Evolutionary conservation across 768 basidiomycete species (phyloP), one percentile per base, ranked within the genome.

Genomic region (Kwoniella botswanensis): DNA sequence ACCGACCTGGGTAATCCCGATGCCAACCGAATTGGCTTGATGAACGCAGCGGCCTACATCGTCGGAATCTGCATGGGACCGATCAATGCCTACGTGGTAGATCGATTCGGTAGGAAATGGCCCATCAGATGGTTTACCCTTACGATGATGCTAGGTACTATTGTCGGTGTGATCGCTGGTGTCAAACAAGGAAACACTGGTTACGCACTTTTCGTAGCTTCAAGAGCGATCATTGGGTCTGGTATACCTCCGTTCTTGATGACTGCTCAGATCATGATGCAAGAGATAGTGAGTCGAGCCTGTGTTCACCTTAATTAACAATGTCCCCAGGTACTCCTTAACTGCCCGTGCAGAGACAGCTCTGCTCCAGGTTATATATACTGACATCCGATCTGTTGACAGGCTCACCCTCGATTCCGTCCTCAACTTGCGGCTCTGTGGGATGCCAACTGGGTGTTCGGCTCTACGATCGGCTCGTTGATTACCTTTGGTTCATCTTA

Each of bases 181-280:
- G 52, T 54, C 29, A 54, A 41, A 22, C 22, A 52, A 18, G 11
- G 22, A 3, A 22, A 54, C n/a, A 24, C 50, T 13, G 46, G 46
- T 15, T 64, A 64, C 22, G 63, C 24, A 41, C 63, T 64, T 29
- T 64, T 64, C 52, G 63, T 64, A 11, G 63, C 63, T 13, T 64
- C 63, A 9, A 46, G 63, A 24, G 63, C 63, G 7, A 41, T 64
- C n/a, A 64, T 64, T 11, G 63, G 63, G 15, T 53, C 24, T 9
- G 63, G 63, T 24, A 53, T 29, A 7, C 52, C 63, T 10, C 22
- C 63, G 7, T 41, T 64, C 9, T 18, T 64, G 13, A 22, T 29
- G 26, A 52, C 50, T 15, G 63, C 63, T 3, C 21, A 53, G 22
- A 52, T 64, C 6, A 52, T 41, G 21, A 64, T 64, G 13, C 63